Conservation (phyloP, 2,329 filamentous ascomycete species). For the Whalleya microplaca region DNA sequence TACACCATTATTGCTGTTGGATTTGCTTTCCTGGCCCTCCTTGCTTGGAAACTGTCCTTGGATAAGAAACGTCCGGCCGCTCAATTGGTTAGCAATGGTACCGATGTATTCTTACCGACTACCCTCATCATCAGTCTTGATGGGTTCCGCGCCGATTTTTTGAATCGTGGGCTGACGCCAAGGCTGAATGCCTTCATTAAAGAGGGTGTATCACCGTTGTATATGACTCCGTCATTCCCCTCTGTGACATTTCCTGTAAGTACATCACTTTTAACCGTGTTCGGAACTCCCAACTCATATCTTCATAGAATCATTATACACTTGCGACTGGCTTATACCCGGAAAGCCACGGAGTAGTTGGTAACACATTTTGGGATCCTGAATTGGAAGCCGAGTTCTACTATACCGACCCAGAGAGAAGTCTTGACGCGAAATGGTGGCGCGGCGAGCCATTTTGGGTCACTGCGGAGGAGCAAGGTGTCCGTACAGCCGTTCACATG, state of each 20-base stretch:
- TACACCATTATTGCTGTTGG: slow-evolving; percentile 55
- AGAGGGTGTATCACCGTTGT: slow-evolving; percentile 84
- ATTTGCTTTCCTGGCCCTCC: slow-evolving; percentile 58
- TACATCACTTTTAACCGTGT: slow-evolving; percentile 20
- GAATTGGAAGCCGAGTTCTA: slow-evolving; percentile 77
- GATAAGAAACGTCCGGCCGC: slow-evolving; percentile 42
- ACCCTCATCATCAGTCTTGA: slow-evolving; percentile 94
- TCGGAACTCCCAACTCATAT: slow-evolving; percentile 11
- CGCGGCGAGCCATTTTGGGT: slow-evolving; percentile 92
- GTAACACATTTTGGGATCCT: slow-evolving; percentile 94
- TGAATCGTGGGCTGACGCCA: slow-evolving; percentile 82
- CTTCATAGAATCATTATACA: slow-evolving; percentile 77
- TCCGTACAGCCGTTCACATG: slow-evolving; percentile 90
- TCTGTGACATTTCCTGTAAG: slow-evolving; percentile 84
- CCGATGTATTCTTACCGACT: slow-evolving; percentile 84
- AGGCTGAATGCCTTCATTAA: slow-evolving; percentile 77
- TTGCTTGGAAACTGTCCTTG: slow-evolving; percentile 63
- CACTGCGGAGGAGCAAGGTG: slow-evolving; percentile 81
- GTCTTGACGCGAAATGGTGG: slow-evolving; percentile 92
- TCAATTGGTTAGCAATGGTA: slow-evolving; percentile 73
- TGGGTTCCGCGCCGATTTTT: slow-evolving; percentile 93
- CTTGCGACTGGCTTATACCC: slow-evolving; percentile 90
- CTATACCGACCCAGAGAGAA: slow-evolving; percentile 77
- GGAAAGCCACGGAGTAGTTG: slow-evolving; percentile 89
- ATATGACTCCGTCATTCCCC: slow-evolving; percentile 93